Percentiles rank a stretch among this genome's conserved stretches.
Evolutionary conservation across 2,329 filamentous ascomycete species (phyloP).

Genomic region (Verticillium zaregamsianum): DNA sequence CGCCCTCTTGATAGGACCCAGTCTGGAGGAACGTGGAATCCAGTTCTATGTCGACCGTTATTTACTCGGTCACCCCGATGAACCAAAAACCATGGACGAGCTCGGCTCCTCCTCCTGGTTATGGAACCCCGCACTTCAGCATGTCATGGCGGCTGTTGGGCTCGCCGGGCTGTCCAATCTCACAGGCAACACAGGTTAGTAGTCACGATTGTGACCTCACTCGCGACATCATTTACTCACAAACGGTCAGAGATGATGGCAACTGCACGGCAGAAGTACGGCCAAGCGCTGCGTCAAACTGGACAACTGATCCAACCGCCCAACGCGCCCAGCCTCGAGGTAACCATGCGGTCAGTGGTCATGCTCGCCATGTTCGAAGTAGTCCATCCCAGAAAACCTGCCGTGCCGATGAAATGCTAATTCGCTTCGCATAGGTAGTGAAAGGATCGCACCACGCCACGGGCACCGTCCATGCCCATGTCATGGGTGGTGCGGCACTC

Average conservation of each 20-base stretch:
- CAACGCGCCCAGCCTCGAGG: constrained; percentile 29
- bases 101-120: constrained; percentile 31
- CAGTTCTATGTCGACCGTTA: constrained; percentile 49
- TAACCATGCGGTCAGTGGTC: constrained; percentile 48
- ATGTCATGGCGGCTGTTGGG: constrained; percentile 53
- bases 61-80: constrained; percentile 46
- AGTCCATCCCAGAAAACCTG: constrained; percentile 10
- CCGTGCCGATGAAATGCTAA: not conserved
- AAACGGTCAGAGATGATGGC: constrained; percentile 30
- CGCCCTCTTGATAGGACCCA: constrained; percentile 32
- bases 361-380: constrained; percentile 61
- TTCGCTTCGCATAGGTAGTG: constrained; percentile 30
- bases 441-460: constrained; percentile 42
- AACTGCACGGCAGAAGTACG: constrained; percentile 49
- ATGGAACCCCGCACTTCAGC: constrained; percentile 34
- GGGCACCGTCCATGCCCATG: constrained; percentile 51
- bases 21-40: constrained; percentile 40
- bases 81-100: constrained; percentile 33
- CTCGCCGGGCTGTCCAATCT: constrained; percentile 55
- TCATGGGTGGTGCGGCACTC: constrained; percentile 56
- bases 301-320: constrained; percentile 33
- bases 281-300: constrained; percentile 45
- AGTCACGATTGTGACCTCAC: not conserved
- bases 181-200: constrained; percentile 30
- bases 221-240: not conserved